Evolutionary conservation across 2,329 filamentous ascomycete genomes (phyloP), one percentile per base, ranked within the genome.

Genomic region (Aspergillus novoparasiticus): DNA sequence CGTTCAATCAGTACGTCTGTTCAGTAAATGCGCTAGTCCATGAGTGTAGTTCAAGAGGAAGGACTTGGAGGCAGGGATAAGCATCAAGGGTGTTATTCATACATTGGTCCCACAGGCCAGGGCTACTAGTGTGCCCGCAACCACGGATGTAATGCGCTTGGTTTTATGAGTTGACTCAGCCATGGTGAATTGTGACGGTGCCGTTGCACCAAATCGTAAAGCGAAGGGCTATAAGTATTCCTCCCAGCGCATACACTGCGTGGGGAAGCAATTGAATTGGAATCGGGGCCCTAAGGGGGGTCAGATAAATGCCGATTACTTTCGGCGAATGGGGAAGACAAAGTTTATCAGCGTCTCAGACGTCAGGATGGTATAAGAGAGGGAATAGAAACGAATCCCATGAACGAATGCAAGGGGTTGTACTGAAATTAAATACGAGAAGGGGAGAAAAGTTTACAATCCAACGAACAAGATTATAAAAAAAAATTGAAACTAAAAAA

Each of bases 51-150:
- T 23, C 43, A 23, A 23, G 43, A 21, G 21, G n/a, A 23, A 21
- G 12, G 32, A 12, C 3, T 48, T 46, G 50, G 19, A 58, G 53
- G 61, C 60, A 67, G 36, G 58, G 54, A 61, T 39, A 57, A 39
- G n/a, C 9, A 26, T 14, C 11, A 14, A 16, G n/a, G 45, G 48
- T 58, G 51, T 26, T 26, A 26, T 16, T 34, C 73, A 58, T 80
- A 96, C 93, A 78, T 97, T 97, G 66, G 94, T 96, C 65, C 95
- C 95, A 77, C 94, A 97, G 64, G 94, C 93, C 63, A 98, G 84
- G 19, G 94, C 89, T 66, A 97, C 93, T 67, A 88, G 77, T 19
- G 93, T 97, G 32, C 93, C 93, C 57, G 94, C 93, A 62, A 94
- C 82, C 71, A 94, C 94, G 68, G 94, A 94, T 61, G 95, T 80